A percentile compares a stretch with the other conserved stretches of the same genome.
These are phyloP conservation scores for Linnemannia hyalina DNA, from an alignment of 192 early-diverging fungal species.

Conservation along the genomic window DNA sequence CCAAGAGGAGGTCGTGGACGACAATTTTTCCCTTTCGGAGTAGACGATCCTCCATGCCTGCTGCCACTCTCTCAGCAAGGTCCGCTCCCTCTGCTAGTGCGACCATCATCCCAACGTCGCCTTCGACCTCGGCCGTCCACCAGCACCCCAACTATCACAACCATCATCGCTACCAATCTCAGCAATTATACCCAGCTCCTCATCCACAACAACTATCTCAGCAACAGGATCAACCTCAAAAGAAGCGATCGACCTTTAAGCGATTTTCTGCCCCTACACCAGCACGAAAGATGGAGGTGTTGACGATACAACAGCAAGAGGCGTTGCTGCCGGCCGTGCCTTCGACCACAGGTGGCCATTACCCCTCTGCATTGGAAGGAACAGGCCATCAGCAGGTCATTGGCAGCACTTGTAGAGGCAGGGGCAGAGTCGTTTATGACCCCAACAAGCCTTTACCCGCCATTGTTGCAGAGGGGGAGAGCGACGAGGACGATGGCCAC, in stretches of 20 bases:
- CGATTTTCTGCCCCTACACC: not conserved
- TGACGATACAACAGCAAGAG: not conserved
- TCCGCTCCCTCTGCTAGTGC: not conserved
- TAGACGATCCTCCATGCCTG: slow-evolving; percentile 27
- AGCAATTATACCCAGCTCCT: not conserved
- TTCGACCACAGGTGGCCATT: not conserved
- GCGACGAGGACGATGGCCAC: not conserved
- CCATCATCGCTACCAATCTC: not conserved
- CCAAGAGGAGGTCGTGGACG: slow-evolving; percentile 36
- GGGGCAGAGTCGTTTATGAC: not conserved
- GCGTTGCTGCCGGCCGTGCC: not conserved
- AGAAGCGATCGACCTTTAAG: slow-evolving; percentile 7
- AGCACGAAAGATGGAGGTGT: not conserved
- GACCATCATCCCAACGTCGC: not conserved
- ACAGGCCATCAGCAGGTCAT: not conserved
- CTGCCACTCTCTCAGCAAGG: not conserved
- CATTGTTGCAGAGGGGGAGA: slow-evolving; percentile 8
- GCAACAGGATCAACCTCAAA: slow-evolving; percentile 1
- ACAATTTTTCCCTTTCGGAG: slow-evolving; percentile 19
- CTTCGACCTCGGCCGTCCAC: not conserved
- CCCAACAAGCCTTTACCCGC: slow-evolving; percentile 18
- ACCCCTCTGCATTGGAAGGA: not conserved
- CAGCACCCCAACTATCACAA: not conserved
- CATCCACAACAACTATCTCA: not conserved
- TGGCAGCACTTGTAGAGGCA: not conserved